These are phyloP conservation scores for Fusarium sp. DNA, from an alignment of 2,329 filamentous ascomycete genomes.

Conservation along the genomic window DNA sequence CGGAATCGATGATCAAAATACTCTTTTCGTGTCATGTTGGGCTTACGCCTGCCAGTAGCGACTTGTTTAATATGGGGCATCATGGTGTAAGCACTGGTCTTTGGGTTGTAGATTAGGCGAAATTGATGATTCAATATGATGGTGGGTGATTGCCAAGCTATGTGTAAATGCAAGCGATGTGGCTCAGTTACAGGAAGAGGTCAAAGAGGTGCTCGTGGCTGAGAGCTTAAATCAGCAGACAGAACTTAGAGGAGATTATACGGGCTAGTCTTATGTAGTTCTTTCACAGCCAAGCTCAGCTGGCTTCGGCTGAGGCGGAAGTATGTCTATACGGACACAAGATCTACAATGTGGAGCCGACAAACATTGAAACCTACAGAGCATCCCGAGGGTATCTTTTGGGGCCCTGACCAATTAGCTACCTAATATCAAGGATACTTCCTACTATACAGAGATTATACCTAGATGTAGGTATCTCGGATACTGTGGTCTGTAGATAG, in stretches of 20 bases:
- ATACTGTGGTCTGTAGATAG: no score
- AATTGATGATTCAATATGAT: background rate
- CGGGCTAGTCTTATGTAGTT: background rate
- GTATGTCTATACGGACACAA: background rate
- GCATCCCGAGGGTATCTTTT: no score
- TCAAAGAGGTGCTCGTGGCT: no score
- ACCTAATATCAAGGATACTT: no score
- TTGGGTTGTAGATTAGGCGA: no score
- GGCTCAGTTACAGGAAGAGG: background rate
- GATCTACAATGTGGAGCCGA: background rate
- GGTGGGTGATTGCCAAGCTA: background rate
- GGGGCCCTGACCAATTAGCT: no score
- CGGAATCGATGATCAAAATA: background rate
- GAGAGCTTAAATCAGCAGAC: no score
- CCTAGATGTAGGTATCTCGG: no score
- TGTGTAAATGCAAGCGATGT: background rate
- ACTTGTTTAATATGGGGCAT: background rate
- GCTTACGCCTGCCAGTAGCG: background rate
- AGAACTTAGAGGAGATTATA: no score
- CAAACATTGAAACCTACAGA: no score
- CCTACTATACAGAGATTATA: no score
- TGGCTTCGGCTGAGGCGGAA: background rate
- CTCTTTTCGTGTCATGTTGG: background rate
- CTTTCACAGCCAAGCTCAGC: background rate
- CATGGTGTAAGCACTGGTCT: background rate